Conservation (phyloP, 148 eudicot species). For the Agrostemma githago region DNA sequence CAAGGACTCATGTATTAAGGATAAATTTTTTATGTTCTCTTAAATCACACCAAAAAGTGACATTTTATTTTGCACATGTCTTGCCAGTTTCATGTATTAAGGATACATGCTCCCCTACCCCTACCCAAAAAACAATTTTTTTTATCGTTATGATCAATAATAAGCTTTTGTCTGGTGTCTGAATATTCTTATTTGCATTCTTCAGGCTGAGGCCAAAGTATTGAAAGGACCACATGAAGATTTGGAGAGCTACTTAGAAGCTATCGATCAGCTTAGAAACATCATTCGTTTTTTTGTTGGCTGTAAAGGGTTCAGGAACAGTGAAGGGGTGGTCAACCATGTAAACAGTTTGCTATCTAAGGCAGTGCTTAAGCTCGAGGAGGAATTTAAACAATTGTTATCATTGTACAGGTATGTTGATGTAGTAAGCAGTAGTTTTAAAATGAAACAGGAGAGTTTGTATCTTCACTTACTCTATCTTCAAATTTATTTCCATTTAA, state of each 20-base stretch:
- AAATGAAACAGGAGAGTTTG: background rate
- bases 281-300: constrained; percentile 68
- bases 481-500: background rate
- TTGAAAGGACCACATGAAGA: constrained; percentile 97
- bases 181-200: background rate
- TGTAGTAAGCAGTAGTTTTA: constrained; percentile 2
- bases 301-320: constrained; percentile 88
- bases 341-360: constrained; percentile 70
- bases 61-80: too few relatives aligned
- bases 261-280: constrained; percentile 85
- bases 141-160: background rate
- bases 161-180: background rate
- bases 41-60: too few relatives aligned
- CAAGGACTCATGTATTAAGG: too few relatives aligned
- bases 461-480: background rate
- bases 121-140: background rate
- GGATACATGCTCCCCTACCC: background rate
- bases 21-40: too few relatives aligned
- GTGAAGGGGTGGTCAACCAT: constrained; percentile 82
- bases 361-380: constrained; percentile 95
- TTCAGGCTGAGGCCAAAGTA: constrained; percentile 89
- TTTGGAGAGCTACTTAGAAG: constrained; percentile 90
- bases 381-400: constrained; percentile 81
- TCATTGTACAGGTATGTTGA: constrained; percentile 63
- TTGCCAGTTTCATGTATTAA: background rate